Conservation (phyloP, 805 yeast genomes). For the Cyberlindnera mississippiensis region DNA sequence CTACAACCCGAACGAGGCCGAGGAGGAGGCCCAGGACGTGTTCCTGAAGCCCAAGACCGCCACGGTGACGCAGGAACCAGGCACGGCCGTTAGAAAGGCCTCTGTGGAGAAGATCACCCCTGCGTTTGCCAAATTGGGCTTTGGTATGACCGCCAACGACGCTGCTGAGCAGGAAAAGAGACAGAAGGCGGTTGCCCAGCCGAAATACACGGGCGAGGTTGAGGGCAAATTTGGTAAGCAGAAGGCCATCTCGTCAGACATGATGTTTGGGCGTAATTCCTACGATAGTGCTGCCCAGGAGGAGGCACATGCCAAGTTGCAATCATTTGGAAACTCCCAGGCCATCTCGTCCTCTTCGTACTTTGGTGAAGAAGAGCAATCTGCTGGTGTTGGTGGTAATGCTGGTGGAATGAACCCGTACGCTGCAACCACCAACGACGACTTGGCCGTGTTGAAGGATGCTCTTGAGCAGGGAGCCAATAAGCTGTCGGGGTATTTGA, state of each 20-base stretch:
- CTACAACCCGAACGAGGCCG: constrained; percentile 34
- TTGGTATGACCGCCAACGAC: constrained; percentile 77
- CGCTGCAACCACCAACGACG: constrained; percentile 79
- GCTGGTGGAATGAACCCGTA: constrained; percentile 55
- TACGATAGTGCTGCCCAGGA: constrained; percentile 72
- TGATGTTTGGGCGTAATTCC: constrained; percentile 83
- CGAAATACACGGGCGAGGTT: constrained; percentile 70
- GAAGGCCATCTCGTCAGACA: constrained; percentile 95
- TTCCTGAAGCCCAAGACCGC: constrained; percentile 15
- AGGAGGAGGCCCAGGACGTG: constrained; percentile 12
- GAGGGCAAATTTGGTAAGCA: constrained; percentile 78
- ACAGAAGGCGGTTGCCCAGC: constrained; percentile 47
- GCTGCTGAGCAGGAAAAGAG: constrained; percentile 44
- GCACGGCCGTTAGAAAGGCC: not conserved
- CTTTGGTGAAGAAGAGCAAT: constrained; percentile 83
- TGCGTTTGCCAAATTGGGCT: constrained; percentile 77
- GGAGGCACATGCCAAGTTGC: constrained; percentile 81
- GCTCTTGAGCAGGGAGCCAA: constrained; percentile 93
- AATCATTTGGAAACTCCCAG: constrained; percentile 78
- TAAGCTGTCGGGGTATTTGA: constrained; percentile 76
- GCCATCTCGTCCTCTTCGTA: constrained; percentile 90
- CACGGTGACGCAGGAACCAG: constrained; percentile 23
- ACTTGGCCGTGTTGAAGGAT: constrained; percentile 81
- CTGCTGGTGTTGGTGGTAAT: too few relatives aligned
- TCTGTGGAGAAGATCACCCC: constrained; percentile 50